These are phyloP conservation scores for Starmerella lactis-condensi DNA, from an alignment of 805 yeast genomes.

Conservation along the genomic window DNA sequence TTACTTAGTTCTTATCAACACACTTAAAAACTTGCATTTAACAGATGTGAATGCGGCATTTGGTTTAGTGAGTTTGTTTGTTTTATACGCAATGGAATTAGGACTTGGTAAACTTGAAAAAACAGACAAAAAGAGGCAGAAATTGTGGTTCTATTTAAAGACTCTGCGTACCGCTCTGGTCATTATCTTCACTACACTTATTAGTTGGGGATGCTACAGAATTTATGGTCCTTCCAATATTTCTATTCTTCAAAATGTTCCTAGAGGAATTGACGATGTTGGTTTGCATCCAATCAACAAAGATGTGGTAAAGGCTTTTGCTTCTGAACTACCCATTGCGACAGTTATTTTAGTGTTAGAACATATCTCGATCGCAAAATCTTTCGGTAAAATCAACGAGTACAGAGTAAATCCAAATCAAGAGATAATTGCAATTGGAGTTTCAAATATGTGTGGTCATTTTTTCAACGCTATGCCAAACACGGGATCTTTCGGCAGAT, in stretches of 20 bases:
- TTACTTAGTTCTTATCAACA: conserved; percentile 47
- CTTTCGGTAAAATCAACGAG: conserved; percentile 82
- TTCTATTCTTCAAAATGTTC: conserved; percentile 55
- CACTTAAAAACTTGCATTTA: conserved; percentile 51
- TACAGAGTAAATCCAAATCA: conserved; percentile 84
- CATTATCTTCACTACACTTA: conserved; percentile 62
- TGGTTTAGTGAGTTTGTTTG: conserved; percentile 55
- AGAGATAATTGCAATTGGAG: conserved; percentile 85
- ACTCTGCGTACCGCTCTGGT: conserved; percentile 69
- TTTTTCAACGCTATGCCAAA: conserved; percentile 89
- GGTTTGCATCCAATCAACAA: conserved; percentile 50
- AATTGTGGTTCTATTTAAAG: conserved; percentile 46
- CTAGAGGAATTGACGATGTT: conserved; percentile 60
- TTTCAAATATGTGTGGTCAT: conserved; percentile 74
- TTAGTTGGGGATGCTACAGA: conserved; percentile 53
- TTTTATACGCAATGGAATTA: conserved; percentile 56
- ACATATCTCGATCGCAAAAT: conserved; percentile 83
- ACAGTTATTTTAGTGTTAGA: conserved; percentile 66
- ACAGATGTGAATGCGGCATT: conserved; percentile 72
- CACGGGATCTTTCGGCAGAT: conserved; percentile 87
- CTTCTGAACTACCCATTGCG: conserved; percentile 69
- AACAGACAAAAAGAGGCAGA: conserved; percentile 40
- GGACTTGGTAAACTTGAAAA: conserved; percentile 40
- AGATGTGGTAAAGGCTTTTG: conserved; percentile 41
- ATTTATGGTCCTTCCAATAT: conserved; percentile 30